phyloP scores from a whole-genome alignment of 1,139 yeast species.

The Blastobotrys buckinghamii region DNA sequence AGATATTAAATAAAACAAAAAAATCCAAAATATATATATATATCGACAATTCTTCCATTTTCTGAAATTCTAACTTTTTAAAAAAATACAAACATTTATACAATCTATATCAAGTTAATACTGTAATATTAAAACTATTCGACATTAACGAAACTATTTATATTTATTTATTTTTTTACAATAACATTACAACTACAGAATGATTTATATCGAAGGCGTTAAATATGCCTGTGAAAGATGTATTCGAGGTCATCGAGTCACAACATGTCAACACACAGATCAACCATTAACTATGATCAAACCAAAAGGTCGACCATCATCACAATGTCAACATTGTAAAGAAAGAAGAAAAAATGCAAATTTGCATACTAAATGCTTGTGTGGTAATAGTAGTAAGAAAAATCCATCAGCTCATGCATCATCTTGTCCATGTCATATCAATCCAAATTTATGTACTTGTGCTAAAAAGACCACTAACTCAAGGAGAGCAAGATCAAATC shows the following conservation, averaged over 20 bases:
- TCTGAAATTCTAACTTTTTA: too few relatives aligned
- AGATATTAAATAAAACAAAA: too few relatives aligned
- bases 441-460: constrained; percentile 53
- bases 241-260: constrained; percentile 91
- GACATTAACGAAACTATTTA: too few relatives aligned
- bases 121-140: too few relatives aligned
- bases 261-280: constrained; percentile 88
- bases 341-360: constrained; percentile 67
- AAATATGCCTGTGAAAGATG: constrained; percentile 95
- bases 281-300: constrained; percentile 88
- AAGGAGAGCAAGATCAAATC: constrained; percentile 14
- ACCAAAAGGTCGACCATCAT: constrained; percentile 93
- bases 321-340: constrained; percentile 86
- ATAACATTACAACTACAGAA: constrained; percentile 26
- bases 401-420: constrained; percentile 31
- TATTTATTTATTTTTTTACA: background rate
- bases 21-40: background rate
- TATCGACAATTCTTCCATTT: background rate
- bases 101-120: background rate
- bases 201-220: constrained; percentile 87
- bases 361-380: constrained; percentile 66
- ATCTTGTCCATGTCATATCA: constrained; percentile 52
- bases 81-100: background rate
- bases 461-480: constrained; percentile 31
- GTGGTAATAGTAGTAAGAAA: constrained; percentile 40